These are phyloP conservation scores for Calendula officinalis DNA, from an alignment of 129 eudicot species.

Conservation along the genomic window DNA sequence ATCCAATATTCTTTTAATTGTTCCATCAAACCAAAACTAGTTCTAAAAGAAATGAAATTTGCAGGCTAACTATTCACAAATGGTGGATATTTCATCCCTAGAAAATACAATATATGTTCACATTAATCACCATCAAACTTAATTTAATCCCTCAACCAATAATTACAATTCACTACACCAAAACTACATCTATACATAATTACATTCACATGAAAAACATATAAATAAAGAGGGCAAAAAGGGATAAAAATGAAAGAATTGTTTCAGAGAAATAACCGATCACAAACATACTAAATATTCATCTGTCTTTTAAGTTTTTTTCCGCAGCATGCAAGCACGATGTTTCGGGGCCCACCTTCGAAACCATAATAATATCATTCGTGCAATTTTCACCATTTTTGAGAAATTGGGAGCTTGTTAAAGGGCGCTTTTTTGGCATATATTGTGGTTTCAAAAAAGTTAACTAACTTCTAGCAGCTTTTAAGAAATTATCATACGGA, in stretches of 20 bases:
- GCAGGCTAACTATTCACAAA: conserved; percentile 31
- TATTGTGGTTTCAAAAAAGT: conserved; percentile 13
- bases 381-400: conserved; percentile 9
- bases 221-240: conserved; percentile 10
- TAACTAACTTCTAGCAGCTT: conserved; percentile 77
- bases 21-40: neutral
- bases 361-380: conserved; percentile 18
- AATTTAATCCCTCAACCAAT: conserved; percentile 24
- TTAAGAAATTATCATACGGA: conserved; percentile 87
- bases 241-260: conserved; percentile 25
- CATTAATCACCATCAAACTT: conserved; percentile 23
- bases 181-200: conserved; percentile 32
- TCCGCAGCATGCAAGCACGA: conserved; percentile 28
- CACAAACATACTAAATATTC: conserved; percentile 19
- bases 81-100: conserved; percentile 21
- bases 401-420: conserved; percentile 9
- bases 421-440: conserved; percentile 10
- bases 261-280: conserved; percentile 22
- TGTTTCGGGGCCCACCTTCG: conserved; percentile 21
- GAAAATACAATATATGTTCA: conserved; percentile 20
- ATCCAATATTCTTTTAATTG: too few species aligned
- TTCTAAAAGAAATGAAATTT: neutral
- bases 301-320: conserved; percentile 1
- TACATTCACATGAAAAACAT: conserved; percentile 22
- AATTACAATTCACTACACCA: conserved; percentile 22